Evolutionary conservation across 306 rosid species (phyloP), one percentile per base, ranked within the genome.

Genomic region (Lathyrus oleraceus): DNA sequence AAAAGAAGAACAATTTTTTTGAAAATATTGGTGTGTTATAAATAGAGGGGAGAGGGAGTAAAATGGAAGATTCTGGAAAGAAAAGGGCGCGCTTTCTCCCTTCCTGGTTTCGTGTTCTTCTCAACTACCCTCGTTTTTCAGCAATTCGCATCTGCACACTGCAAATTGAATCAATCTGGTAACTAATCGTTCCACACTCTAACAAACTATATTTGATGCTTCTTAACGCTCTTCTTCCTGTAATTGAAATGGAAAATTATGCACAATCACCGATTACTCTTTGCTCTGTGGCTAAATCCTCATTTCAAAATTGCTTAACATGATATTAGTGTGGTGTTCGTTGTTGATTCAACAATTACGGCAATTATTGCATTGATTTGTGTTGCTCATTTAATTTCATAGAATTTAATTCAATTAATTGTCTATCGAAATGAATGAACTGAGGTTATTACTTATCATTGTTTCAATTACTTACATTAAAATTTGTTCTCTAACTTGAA

Each of bases 151-250:
- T 28, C 57, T 59, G 63, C 48, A 40, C 1, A 51, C 57, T 59
- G 63, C 57, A 39, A 39, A 38, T 42, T 74, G 59, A 76, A 27
- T 61, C 35, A 43, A 28, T 69, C 69, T 48, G 44, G 47, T 42
- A 42, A 42, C 47, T 3, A 42, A 11, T 68, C 72, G 17, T 61
- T 57, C 16, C 39, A 61, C 68, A 2, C 67, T 8, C 11, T 2
- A 39, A 76, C 57, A 25, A 25, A 36, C 52, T 4, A 48, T 17
- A 5, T 35, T 70, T 17, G 11, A 35, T 8, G 62, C 44, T 68
- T 67, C 28, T 51, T 40, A 11, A 17, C 62, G 14, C 8, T 62
- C 39, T 20, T n/a, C 12, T 21, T 2, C 10, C 4, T 3, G 28
- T 69, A 7, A 25, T 0, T 20, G 2, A 14, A 43, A 43, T 3